phyloP scores from a whole-genome alignment of 1,139 yeast genomes.

The Candida mesenterica region DNA sequence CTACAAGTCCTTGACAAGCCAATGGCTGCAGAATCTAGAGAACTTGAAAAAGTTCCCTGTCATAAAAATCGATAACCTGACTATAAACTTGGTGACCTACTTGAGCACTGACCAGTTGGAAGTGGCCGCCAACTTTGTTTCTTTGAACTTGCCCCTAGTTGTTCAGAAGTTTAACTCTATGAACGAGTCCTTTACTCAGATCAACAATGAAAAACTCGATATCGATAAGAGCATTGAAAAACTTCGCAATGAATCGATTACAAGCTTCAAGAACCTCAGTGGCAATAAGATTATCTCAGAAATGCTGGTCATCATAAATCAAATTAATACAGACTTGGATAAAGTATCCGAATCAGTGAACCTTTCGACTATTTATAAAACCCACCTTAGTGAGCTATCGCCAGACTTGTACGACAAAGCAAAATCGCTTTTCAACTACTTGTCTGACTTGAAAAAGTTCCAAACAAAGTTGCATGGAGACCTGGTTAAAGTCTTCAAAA shows the following conservation, averaged over 20 bases:
- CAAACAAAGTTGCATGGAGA: constrained; percentile 24
- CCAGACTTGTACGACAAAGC: neutral
- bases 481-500: constrained; percentile 27
- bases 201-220: constrained; percentile 26
- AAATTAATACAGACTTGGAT: constrained; percentile 19
- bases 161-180: constrained; percentile 38
- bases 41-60: constrained; percentile 38
- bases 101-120: constrained; percentile 28
- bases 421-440: constrained; percentile 11
- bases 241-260: constrained; percentile 36
- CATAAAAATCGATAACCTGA: constrained; percentile 17
- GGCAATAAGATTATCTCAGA: constrained; percentile 6
- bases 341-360: constrained; percentile 10
- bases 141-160: constrained; percentile 29
- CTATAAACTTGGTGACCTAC: constrained; percentile 22
- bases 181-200: constrained; percentile 29
- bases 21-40: constrained; percentile 49
- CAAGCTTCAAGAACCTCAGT: constrained; percentile 24
- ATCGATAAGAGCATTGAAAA: constrained; percentile 35
- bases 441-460: constrained; percentile 23
- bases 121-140: constrained; percentile 23
- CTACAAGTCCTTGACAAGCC: constrained; percentile 43
- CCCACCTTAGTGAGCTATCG: constrained; percentile 15
- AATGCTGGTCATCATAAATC: constrained; percentile 6
- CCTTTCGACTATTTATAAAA: constrained; percentile 15